Base-by-base conservation (phyloP, 768 basidiomycete species). In the Lactarius hatsudake region DNA sequence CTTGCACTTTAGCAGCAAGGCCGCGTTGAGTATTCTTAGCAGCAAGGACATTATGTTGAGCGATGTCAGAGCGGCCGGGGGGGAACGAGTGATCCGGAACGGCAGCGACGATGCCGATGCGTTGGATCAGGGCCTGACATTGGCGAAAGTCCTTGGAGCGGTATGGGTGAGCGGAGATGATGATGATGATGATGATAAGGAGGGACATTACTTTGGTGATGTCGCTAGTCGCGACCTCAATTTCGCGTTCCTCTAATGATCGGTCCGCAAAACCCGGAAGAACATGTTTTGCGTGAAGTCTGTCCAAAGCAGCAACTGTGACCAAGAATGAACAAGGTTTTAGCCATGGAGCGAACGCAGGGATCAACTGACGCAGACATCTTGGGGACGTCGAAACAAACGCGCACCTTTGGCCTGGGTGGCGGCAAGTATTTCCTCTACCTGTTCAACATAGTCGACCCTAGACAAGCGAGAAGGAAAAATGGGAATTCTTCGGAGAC, bases 201-300 rank as follows among this genome's bases (percentile, higher is more conserved):
- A 17, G 63, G 26, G 12, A n/a, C 17, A 53, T 71, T 74, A 94
- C 96, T 72, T 89, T 85, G 57, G 96, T 99, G 77, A 99, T 93
- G 72, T 92, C 89, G 45, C 83, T 86, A 4, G 96, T 96, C 59
- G 90, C 81, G 26, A 83, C 77, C 74, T 97, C 92, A 68, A 99
- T 99, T 76, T 98, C 96, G 68, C 87, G 84, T 79, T 98, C 96
- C 79, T 99, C 96, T 5, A 88, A 87, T 2, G 91, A 82, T 61
- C 97, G 90, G 84, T 99, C 97, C 75, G 94, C 86, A 76, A 99
- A 99, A 0, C 96, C 96, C 71, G 97, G 97, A 7, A 99, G 85
- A 65, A 90, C 90, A 76, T 97, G 96, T 76, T 93, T 97, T 71
- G 96, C 93, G 72, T 99, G 96, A 5, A 99, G 86, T 76, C 92